Evolutionary conservation across 129 eudicot species (phyloP).

Genomic region (Cynara cardunculus): DNA sequence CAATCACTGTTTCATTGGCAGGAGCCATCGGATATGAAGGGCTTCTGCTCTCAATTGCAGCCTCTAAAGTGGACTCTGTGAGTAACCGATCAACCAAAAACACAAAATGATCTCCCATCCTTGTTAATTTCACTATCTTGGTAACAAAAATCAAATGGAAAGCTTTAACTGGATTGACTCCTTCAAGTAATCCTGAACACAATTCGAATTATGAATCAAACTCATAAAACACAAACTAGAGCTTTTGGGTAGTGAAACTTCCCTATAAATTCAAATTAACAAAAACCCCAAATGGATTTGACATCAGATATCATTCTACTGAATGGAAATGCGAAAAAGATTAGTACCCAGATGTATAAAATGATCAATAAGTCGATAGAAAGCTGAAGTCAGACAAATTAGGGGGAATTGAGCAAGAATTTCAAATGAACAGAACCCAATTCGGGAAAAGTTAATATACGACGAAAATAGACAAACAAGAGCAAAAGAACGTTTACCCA

Average conservation of each 20-base stretch:
- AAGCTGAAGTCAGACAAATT: too few species aligned
- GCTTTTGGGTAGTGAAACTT: neutral
- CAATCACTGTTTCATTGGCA: constrained; percentile 24
- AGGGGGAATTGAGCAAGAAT: neutral
- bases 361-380: neutral
- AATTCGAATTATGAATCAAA: neutral
- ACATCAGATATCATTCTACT: constrained; percentile 1
- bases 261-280: constrained; percentile 5
- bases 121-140: neutral
- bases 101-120: constrained; percentile 94
- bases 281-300: neutral
- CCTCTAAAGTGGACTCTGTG: constrained; percentile 89
- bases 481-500: neutral
- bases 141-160: too few species aligned
- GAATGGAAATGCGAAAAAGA: neutral
- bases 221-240: neutral
- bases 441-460: neutral
- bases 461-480: neutral
- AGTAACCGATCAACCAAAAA: constrained; percentile 89
- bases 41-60: constrained; percentile 77
- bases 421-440: neutral
- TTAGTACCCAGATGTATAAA: neutral
- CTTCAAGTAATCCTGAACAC: constrained; percentile 23
- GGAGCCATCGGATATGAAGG: constrained; percentile 24
- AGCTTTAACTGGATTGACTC: neutral